These are phyloP conservation scores for Plasmodium malariae DNA, from an alignment of 169 alveolate species.

Conservation along the genomic window DNA sequence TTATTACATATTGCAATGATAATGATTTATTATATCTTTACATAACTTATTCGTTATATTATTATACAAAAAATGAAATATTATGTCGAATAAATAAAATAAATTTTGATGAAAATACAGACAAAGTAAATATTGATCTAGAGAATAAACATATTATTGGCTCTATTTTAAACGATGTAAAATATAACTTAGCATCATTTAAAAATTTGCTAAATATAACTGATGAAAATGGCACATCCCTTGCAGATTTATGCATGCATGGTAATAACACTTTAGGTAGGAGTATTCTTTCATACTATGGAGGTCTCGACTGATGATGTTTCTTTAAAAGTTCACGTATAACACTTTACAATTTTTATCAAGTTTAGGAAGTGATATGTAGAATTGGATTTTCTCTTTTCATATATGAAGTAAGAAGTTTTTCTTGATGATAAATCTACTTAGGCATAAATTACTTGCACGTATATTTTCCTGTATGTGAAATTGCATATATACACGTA, in stretches of 20 bases:
- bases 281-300: constrained; percentile 17
- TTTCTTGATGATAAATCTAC: no score
- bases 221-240: constrained; percentile 37
- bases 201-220: constrained; percentile 15
- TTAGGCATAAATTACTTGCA: no score
- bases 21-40: constrained; percentile 47
- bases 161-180: constrained; percentile 29
- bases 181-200: constrained; percentile 18
- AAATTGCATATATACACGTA: no score
- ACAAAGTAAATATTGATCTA: constrained; percentile 22
- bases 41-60: constrained; percentile 45
- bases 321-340: no score
- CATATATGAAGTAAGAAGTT: no score
- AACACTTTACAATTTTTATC: no score
- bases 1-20: constrained; percentile 33
- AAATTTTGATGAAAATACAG: constrained; percentile 33
- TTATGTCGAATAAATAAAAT: constrained; percentile 35
- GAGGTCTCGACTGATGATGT: no score
- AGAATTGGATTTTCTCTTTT: no score
- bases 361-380: no score
- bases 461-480: no score
- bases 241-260: constrained; percentile 8
- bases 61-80: constrained; percentile 29
- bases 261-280: constrained; percentile 8
- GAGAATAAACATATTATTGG: constrained; percentile 9